Conservation (phyloP, 2,329 filamentous ascomycete genomes). For the Juglanconis oblonga region DNA sequence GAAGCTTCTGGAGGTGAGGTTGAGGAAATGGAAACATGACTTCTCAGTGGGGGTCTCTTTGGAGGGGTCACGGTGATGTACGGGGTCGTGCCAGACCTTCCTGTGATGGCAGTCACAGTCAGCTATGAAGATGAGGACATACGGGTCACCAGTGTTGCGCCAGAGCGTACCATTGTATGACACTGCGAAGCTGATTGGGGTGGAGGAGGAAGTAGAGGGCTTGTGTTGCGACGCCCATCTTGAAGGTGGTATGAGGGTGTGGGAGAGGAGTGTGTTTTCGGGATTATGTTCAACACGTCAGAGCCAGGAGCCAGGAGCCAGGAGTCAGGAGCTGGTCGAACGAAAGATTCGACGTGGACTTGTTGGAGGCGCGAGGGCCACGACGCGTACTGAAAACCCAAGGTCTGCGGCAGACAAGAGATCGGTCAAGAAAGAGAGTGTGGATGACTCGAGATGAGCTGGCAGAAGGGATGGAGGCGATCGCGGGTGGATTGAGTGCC, state of each 20-base stretch:
- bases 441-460: not conserved
- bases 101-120: conserved; percentile 41
- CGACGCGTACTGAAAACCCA: not conserved
- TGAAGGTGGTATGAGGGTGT: conserved; percentile 25
- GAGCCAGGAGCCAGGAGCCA: too few species aligned
- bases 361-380: not conserved
- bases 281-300: not conserved
- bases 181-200: conserved; percentile 73
- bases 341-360: not conserved
- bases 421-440: not conserved
- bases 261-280: not conserved
- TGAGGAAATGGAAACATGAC: conserved; percentile 82
- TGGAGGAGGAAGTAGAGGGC: conserved; percentile 72
- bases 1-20: conserved; percentile 90
- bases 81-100: conserved; percentile 96
- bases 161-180: conserved; percentile 76
- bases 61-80: conserved; percentile 74
- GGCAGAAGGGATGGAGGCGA: not conserved
- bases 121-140: conserved; percentile 9
- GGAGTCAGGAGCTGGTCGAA: not conserved
- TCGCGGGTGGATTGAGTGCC: not conserved
- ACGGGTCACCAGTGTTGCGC: not conserved
- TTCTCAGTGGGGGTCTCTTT: conserved; percentile 73
- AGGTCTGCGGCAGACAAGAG: not conserved
- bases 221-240: conserved; percentile 52